Evolutionary conservation across 1,284 basidiomycete species (phyloP).

Genomic region (Sphagnurus paluster): DNA sequence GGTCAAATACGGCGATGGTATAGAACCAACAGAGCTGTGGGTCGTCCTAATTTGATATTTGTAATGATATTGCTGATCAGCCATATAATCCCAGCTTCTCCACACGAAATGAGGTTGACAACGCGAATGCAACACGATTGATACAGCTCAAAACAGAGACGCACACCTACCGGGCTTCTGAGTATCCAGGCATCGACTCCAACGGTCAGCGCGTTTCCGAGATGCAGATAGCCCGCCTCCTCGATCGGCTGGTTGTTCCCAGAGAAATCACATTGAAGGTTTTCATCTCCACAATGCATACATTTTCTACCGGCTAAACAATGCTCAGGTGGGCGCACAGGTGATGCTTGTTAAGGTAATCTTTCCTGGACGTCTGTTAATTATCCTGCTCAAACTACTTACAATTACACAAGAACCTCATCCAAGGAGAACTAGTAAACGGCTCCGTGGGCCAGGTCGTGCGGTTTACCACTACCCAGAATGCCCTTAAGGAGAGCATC

Average conservation of each 20-base stretch:
- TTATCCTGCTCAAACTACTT: background rate
- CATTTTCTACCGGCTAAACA: background rate
- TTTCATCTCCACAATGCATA: background rate
- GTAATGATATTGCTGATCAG: background rate
- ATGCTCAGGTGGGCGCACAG: constrained; percentile 51
- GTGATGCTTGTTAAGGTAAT: constrained; percentile 70
- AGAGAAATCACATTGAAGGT: constrained; percentile 36
- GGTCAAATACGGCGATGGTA: constrained; percentile 65
- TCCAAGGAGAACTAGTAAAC: constrained; percentile 83
- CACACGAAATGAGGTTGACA: constrained; percentile 79
- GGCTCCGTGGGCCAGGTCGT: constrained; percentile 78
- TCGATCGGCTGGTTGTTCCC: constrained; percentile 38
- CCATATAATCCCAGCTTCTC: constrained; percentile 66
- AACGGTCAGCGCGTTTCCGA: constrained; percentile 26
- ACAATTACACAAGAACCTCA: constrained; percentile 40
- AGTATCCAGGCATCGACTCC: constrained; percentile 34
- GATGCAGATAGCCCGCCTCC: constrained; percentile 28
- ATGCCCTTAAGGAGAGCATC: constrained; percentile 29
- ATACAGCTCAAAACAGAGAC: constrained; percentile 37
- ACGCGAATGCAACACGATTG: constrained; percentile 71
- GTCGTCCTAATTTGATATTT: constrained; percentile 22
- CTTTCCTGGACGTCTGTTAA: background rate
- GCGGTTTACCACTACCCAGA: constrained; percentile 47
- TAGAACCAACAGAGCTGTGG: constrained; percentile 81
- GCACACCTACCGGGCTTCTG: constrained; percentile 34